Conservation (phyloP, 495 filamentous ascomycete genomes). For the Hypoxylon fuscum region DNA sequence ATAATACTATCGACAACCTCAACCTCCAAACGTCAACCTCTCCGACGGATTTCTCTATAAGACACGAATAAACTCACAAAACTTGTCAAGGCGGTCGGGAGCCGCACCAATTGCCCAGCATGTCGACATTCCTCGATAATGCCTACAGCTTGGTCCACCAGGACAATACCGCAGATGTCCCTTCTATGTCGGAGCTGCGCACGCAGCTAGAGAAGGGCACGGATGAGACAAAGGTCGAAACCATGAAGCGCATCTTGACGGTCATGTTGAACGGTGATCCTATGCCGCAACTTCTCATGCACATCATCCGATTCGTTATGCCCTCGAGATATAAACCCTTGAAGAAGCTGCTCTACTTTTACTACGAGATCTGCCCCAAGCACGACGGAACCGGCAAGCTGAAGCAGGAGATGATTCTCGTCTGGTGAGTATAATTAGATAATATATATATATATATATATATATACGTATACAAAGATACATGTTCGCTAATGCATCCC, state of each 20-base stretch:
- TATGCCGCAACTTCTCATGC: conserved; percentile 95
- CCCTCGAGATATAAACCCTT: conserved; percentile 94
- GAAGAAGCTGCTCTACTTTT: conserved; percentile 98
- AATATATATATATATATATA: no score
- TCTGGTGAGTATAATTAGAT: conserved; percentile 74
- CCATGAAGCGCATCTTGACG: conserved; percentile 96
- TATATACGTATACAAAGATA: no score
- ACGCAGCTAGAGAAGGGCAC: conserved; percentile 96
- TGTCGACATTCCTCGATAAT: conserved; percentile 94
- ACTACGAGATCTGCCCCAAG: conserved; percentile 99
- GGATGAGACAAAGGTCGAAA: conserved; percentile 96
- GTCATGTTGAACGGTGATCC: conserved; percentile 98
- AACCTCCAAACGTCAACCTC: no score
- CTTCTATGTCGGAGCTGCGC: conserved; percentile 87
- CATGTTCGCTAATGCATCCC: conserved; percentile 25
- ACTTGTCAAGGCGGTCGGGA: conserved; percentile 39
- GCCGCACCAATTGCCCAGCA: conserved; percentile 62
- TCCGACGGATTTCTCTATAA: not conserved
- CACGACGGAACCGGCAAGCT: conserved; percentile 89
- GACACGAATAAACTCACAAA: conserved; percentile 9
- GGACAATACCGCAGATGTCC: conserved; percentile 94
- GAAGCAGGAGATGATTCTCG: conserved; percentile 99
- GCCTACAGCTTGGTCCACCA: conserved; percentile 93
- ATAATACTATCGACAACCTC: no score
- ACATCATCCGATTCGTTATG: conserved; percentile 99